A percentile compares a stretch with the other conserved stretches of the same genome.
phyloP scores from a whole-genome alignment of 805 yeast genomes.

The Starmerella tilneyi region DNA sequence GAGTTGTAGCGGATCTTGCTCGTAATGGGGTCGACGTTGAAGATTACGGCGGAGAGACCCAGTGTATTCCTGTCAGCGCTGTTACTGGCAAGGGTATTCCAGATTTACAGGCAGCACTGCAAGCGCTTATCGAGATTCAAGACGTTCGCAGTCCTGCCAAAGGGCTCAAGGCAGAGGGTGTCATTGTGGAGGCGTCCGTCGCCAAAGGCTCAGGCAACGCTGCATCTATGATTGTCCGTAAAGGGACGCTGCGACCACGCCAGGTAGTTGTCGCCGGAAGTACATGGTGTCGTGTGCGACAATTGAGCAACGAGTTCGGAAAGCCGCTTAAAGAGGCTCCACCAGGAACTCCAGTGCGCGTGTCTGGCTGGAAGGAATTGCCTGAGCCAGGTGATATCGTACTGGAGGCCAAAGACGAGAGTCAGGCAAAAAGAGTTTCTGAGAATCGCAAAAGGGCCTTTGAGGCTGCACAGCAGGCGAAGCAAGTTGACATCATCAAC shows the following conservation, averaged over 20 bases:
- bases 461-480: conserved; percentile 45
- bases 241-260: conserved; percentile 68
- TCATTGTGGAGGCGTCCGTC: conserved; percentile 77
- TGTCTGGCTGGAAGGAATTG: conserved; percentile 87
- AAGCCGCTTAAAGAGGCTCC: conserved; percentile 52
- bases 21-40: conserved; percentile 73
- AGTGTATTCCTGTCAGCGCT: conserved; percentile 78
- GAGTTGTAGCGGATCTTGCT: conserved; percentile 68
- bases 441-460: conserved; percentile 50
- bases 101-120: conserved; percentile 76
- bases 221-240: conserved; percentile 72
- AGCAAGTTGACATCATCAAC: conserved; percentile 62
- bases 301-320: conserved; percentile 66
- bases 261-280: conserved; percentile 72
- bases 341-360: conserved; percentile 84
- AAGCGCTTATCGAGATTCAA: conserved; percentile 70
- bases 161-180: conserved; percentile 54
- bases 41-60: conserved; percentile 91
- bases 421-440: conserved; percentile 63
- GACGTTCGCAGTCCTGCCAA: conserved; percentile 57
- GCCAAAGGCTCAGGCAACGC: conserved; percentile 74
- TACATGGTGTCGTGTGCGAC: conserved; percentile 74
- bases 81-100: conserved; percentile 85
- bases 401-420: conserved; percentile 64
- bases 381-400: conserved; percentile 87